These are phyloP conservation scores for Paspalum vaginatum DNA, from an alignment of 176 grass and related monocot genomes.

Conservation along the genomic window DNA sequence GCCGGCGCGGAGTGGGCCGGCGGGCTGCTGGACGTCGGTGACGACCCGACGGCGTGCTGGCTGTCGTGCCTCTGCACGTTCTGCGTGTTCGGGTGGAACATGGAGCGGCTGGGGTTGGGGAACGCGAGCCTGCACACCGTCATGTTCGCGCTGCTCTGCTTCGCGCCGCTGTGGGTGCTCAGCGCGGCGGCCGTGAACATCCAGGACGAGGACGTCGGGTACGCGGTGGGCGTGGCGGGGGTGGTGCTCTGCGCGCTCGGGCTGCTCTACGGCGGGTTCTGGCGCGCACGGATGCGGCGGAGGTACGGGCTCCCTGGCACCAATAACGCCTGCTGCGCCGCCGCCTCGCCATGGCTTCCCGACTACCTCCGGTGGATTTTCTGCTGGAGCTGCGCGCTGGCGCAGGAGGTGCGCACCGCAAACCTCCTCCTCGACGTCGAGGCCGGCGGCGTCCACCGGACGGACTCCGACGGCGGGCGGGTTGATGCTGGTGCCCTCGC, in stretches of 20 bases:
- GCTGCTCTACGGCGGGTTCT: slow-evolving; percentile 76
- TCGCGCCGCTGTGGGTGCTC: slow-evolving; percentile 72
- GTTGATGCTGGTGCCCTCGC: not conserved
- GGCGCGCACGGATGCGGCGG: slow-evolving; percentile 61
- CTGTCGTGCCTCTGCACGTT: slow-evolving; percentile 68
- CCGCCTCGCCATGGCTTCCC: not conserved
- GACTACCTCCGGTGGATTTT: slow-evolving; percentile 50
- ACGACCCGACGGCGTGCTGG: slow-evolving; percentile 52
- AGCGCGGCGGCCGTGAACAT: slow-evolving; percentile 69
- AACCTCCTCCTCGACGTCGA: slow-evolving; percentile 57
- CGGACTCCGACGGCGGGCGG: not conserved
- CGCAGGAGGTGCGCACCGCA: slow-evolving; percentile 70
- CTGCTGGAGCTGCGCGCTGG: slow-evolving; percentile 65
- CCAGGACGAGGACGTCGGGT: slow-evolving; percentile 42
- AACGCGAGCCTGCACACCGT: slow-evolving; percentile 69
- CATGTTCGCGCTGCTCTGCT: slow-evolving; percentile 70
- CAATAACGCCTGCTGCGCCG: not conserved
- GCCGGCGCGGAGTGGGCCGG: slow-evolving; percentile 46
- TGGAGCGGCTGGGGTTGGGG: slow-evolving; percentile 71
- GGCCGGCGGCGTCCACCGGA: not conserved
- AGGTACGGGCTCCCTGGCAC: slow-evolving; percentile 46
- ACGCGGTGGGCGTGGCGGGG: slow-evolving; percentile 44
- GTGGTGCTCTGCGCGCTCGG: slow-evolving; percentile 57
- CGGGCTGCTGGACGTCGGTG: slow-evolving; percentile 58
- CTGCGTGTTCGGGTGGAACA: slow-evolving; percentile 90